A percentile compares a stretch with the other conserved stretches of the same genome.
Evolutionary conservation across 2,329 filamentous ascomycete genomes (phyloP).

Genomic region (Emydomyces testavorans): DNA sequence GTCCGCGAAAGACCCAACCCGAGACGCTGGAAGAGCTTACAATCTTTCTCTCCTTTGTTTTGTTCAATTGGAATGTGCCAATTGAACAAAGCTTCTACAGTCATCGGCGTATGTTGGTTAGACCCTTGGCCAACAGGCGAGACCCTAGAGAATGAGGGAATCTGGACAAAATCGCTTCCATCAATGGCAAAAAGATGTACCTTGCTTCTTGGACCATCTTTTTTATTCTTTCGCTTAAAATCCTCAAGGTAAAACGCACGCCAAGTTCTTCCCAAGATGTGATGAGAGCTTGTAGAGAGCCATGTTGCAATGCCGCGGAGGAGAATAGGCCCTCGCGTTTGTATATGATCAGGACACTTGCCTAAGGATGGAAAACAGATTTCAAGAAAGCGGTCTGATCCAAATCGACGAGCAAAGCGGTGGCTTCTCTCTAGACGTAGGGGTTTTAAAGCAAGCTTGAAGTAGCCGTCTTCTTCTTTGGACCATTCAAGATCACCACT

Average conservation of each 20-base stretch:
- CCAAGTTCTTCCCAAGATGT: conserved; percentile 36
- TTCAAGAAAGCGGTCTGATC: conserved; percentile 37
- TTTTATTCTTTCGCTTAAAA: conserved; percentile 26
- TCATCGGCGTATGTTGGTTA: conserved; percentile 28
- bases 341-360: conserved; percentile 13
- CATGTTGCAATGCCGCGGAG: conserved; percentile 30
- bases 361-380: conserved; percentile 28
- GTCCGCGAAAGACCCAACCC: conserved; percentile 37
- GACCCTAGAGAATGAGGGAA: conserved; percentile 10
- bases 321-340: conserved; percentile 16
- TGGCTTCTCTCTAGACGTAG: conserved; percentile 34
- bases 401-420: conserved; percentile 38
- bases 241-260: conserved; percentile 36
- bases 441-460: conserved; percentile 33
- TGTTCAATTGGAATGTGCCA: conserved; percentile 35
- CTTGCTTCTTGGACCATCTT: conserved; percentile 20
- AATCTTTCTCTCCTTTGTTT: conserved; percentile 31
- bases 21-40: conserved; percentile 38
- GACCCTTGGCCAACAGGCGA: conserved; percentile 21
- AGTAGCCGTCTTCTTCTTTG: conserved; percentile 25
- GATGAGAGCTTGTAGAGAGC: conserved; percentile 31
- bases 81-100: conserved; percentile 30
- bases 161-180: conserved; percentile 30
- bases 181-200: conserved; percentile 36
- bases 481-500: conserved; percentile 34